These are phyloP conservation scores for Hypoxylon fuscum DNA, from an alignment of 495 filamentous ascomycete species.

Conservation along the genomic window DNA sequence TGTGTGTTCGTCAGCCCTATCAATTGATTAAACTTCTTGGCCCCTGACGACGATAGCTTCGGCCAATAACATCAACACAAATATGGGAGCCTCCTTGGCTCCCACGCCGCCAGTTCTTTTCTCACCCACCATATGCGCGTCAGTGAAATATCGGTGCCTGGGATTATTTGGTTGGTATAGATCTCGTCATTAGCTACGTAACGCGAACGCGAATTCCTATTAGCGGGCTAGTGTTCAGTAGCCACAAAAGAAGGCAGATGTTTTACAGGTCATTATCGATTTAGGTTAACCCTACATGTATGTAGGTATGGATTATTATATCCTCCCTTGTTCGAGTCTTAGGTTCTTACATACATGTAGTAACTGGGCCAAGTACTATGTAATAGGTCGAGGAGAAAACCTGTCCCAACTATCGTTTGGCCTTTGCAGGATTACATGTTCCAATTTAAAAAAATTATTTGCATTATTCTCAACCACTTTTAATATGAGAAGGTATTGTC, in stretches of 20 bases:
- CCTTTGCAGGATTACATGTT: too few relatives aligned
- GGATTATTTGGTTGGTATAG: slow-evolving; percentile 9
- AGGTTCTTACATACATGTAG: too few relatives aligned
- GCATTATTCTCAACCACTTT: too few relatives aligned
- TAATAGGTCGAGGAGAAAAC: too few relatives aligned
- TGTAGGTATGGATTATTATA: background rate
- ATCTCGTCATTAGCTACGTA: slow-evolving; percentile 35
- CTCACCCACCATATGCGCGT: slow-evolving; percentile 21
- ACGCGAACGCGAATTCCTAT: slow-evolving; percentile 30
- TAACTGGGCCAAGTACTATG: too few relatives aligned
- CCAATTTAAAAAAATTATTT: too few relatives aligned
- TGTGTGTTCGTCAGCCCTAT: slow-evolving; percentile 38
- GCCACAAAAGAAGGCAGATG: slow-evolving; percentile 11
- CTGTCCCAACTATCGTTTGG: too few relatives aligned
- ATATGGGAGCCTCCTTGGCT: slow-evolving; percentile 30
- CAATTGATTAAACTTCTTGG: slow-evolving; percentile 20
- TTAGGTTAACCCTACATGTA: too few relatives aligned
- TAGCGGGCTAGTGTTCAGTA: background rate
- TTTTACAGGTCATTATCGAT: background rate
- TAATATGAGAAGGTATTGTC: too few relatives aligned
- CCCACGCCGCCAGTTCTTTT: slow-evolving; percentile 3
- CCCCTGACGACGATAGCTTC: slow-evolving; percentile 10
- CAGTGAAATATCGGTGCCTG: slow-evolving; percentile 43
- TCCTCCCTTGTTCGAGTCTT: background rate
- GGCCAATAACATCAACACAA: slow-evolving; percentile 24